phyloP scores from a whole-genome alignment of 75 land plant species.

The Cryptomeria japonica region DNA sequence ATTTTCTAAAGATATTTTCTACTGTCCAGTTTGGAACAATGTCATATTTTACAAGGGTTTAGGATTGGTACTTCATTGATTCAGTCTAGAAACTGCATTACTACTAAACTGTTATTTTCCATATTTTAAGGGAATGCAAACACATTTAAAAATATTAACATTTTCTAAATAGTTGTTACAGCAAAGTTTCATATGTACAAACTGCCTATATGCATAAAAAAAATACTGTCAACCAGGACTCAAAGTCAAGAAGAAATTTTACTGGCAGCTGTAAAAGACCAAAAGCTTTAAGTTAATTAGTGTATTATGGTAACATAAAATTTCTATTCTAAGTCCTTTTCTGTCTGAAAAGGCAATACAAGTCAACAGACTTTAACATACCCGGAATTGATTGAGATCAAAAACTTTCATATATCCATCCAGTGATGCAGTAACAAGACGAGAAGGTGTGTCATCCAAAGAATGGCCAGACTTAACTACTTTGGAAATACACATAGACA shows the following conservation, averaged over 20 bases:
- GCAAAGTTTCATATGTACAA: background rate
- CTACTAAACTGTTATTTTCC: background rate
- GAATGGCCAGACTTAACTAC: constrained; percentile 25
- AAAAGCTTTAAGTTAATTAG: background rate
- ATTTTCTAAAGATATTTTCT: background rate
- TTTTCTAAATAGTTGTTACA: background rate
- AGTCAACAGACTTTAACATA: background rate
- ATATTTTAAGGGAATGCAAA: background rate
- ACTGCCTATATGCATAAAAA: background rate
- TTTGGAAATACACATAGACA: constrained; percentile 55
- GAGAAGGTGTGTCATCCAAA: constrained; percentile 23
- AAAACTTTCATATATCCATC: constrained; percentile 94
- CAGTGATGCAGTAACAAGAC: constrained; percentile 78
- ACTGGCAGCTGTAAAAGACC: background rate
- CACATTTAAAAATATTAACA: background rate
- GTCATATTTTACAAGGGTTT: background rate
- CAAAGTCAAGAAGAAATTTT: background rate
- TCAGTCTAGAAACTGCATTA: background rate
- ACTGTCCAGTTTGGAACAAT: background rate
- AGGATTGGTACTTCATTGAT: background rate
- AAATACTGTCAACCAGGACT: background rate
- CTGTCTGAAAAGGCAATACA: background rate
- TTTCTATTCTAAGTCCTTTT: background rate
- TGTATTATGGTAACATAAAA: background rate
- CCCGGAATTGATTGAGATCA: constrained; percentile 56